Evolutionary conservation across 2,329 filamentous ascomycete species (phyloP).

Genomic region (Phyllosticta paracitricarpa): DNA sequence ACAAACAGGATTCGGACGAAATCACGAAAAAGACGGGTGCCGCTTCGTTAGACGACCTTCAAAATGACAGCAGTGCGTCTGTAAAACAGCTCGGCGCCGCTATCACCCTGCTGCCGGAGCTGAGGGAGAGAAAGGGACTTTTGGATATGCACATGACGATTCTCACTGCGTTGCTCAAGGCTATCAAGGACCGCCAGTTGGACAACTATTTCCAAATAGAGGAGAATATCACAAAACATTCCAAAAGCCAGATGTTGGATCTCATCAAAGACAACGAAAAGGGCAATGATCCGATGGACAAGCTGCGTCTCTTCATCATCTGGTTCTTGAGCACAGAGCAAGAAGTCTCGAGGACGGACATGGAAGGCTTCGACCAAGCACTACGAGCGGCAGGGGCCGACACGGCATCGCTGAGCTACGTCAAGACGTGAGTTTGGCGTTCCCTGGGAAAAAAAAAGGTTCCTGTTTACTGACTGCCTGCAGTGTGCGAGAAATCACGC

Average conservation of each 20-base stretch:
- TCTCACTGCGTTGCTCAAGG: constrained; percentile 64
- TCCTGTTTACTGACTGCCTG: constrained; percentile 5
- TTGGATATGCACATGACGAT: constrained; percentile 99
- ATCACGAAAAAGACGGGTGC: constrained; percentile 94
- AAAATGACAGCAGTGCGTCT: constrained; percentile 78
- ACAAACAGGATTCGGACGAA: constrained; percentile 89
- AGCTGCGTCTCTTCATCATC: constrained; percentile 88
- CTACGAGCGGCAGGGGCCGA: constrained; percentile 67
- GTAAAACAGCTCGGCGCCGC: constrained; percentile 93
- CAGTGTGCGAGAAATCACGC: constrained; percentile 83
- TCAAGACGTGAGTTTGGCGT: constrained; percentile 59
- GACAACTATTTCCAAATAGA: constrained; percentile 96
- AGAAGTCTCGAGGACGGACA: constrained; percentile 71
- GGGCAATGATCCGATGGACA: constrained; percentile 76
- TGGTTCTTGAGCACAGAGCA: constrained; percentile 85
- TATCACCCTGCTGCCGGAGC: constrained; percentile 82
- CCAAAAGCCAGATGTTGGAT: constrained; percentile 79
- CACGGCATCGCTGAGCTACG: constrained; percentile 68
- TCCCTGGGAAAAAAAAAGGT: not conserved
- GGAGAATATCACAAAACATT: constrained; percentile 84
- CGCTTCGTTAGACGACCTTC: constrained; percentile 82
- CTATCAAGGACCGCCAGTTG: constrained; percentile 88
- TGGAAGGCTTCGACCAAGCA: constrained; percentile 77
- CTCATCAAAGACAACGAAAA: constrained; percentile 72
- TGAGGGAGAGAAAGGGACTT: constrained; percentile 83